Percentiles rank a stretch among this genome's conserved stretches.
Conservation (phyloP, 1,284 basidiomycete species). For the Tilletia walkeri region DNA sequence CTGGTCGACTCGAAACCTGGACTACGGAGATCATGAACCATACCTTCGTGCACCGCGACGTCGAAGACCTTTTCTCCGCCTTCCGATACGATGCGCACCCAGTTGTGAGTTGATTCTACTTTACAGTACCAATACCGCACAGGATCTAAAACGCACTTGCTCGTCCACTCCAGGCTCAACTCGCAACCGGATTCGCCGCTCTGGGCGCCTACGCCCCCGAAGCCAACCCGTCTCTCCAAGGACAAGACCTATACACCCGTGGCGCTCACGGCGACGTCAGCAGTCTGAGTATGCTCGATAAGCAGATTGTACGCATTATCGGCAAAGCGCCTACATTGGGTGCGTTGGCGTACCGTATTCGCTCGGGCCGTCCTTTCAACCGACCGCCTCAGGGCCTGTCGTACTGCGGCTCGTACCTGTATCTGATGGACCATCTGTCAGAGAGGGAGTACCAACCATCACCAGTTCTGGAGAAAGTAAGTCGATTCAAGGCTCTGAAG, state of each 20-base stretch:
- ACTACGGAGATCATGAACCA: slow-evolving; percentile 75
- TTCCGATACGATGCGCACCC: slow-evolving; percentile 78
- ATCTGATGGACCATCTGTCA: slow-evolving; percentile 78
- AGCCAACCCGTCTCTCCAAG: slow-evolving; percentile 59
- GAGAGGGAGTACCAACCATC: slow-evolving; percentile 68
- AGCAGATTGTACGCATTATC: slow-evolving; percentile 80
- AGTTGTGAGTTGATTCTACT: slow-evolving; percentile 66
- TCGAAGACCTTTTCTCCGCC: slow-evolving; percentile 70
- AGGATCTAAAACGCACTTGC: too few relatives aligned
- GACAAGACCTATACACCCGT: slow-evolving; percentile 72
- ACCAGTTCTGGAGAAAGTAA: slow-evolving; percentile 69
- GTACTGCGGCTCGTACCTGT: slow-evolving; percentile 78
- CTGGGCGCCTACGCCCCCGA: slow-evolving; percentile 72
- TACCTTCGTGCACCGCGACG: slow-evolving; percentile 71
- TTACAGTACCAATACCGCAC: too few relatives aligned
- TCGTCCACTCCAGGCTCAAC: slow-evolving; percentile 21
- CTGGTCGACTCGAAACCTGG: slow-evolving; percentile 65
- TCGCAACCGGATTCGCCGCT: slow-evolving; percentile 79
- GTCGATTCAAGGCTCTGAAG: neutral
- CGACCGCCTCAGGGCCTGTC: slow-evolving; percentile 74
- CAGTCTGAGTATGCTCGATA: slow-evolving; percentile 74
- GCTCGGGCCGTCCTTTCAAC: slow-evolving; percentile 84
- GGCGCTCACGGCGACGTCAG: slow-evolving; percentile 60
- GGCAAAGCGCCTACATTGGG: slow-evolving; percentile 83
- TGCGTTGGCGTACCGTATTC: slow-evolving; percentile 82